A percentile compares a stretch with the other conserved stretches of the same genome.
Conservation (phyloP, 163 green algal genomes). For the Prototheca wickerhamii region DNA sequence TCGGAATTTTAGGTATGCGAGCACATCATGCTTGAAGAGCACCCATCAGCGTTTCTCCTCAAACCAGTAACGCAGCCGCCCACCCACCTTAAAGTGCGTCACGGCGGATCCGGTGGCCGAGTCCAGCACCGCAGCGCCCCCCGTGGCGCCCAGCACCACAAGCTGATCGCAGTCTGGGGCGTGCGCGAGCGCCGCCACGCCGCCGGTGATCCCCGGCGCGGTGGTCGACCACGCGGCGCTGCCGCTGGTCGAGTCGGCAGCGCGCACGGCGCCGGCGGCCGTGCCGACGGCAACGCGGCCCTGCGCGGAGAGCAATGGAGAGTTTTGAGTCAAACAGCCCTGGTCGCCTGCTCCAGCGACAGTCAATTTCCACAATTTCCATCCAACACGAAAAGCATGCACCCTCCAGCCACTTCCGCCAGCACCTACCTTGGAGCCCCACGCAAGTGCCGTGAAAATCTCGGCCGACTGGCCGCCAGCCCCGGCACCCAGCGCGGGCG, state of each 20-base stretch:
- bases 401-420: not conserved
- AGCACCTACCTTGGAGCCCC: constrained; percentile 6
- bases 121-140: constrained; percentile 8
- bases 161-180: not conserved
- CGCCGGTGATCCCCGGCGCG: not conserved
- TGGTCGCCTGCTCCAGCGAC: no score
- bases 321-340: not conserved
- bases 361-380: not conserved
- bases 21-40: no score
- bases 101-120: not conserved
- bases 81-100: not conserved
- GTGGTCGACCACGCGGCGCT: not conserved
- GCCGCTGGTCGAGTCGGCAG: not conserved
- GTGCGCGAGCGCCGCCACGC: not conserved
- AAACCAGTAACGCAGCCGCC: no score
- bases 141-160: not conserved
- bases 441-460: not conserved
- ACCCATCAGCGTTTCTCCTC: no score
- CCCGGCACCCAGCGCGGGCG: not conserved
- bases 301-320: not conserved
- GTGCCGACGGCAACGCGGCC: not conserved
- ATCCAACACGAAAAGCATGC: not conserved
- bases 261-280: not conserved
- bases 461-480: not conserved
- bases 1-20: no score